Percentiles rank a stretch among this genome's conserved stretches.
Conservation (phyloP, 1,284 basidiomycete genomes). For the Austropuccinia psidii region DNA sequence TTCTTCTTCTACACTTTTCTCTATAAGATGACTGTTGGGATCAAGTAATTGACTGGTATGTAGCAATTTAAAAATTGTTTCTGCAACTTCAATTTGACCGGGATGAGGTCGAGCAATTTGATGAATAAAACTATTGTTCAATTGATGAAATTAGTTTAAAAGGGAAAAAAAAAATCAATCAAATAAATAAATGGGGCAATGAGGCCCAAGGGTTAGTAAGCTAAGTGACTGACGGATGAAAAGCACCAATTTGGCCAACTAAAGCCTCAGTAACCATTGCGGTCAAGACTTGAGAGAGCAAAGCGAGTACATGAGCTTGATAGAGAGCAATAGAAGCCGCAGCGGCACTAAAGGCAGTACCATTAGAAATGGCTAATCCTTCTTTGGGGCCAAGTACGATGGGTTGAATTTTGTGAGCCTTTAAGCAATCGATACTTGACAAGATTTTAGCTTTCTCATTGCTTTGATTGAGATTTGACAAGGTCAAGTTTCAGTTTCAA, state of each 20-base stretch:
- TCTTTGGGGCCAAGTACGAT: slow-evolving; percentile 70
- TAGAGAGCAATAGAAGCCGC: slow-evolving; percentile 54
- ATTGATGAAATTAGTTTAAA: background rate
- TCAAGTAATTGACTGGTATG: slow-evolving; percentile 63
- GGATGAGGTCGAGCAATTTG: slow-evolving; percentile 69
- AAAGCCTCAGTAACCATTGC: slow-evolving; percentile 80
- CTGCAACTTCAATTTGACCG: slow-evolving; percentile 70
- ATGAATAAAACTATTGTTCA: slow-evolving; percentile 59
- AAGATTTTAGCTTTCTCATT: slow-evolving; percentile 49
- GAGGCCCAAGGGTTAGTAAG: background rate
- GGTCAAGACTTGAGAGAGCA: slow-evolving; percentile 67
- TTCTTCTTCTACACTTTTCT: slow-evolving; percentile 62
- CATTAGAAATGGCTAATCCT: slow-evolving; percentile 70
- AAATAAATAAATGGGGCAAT: background rate
- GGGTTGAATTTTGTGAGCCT: slow-evolving; percentile 59
- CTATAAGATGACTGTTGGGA: slow-evolving; percentile 52
- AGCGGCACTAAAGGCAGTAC: slow-evolving; percentile 66
- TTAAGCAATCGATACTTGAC: slow-evolving; percentile 60
- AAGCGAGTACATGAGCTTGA: slow-evolving; percentile 63
- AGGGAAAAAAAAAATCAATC: background rate
- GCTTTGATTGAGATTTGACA: background rate
- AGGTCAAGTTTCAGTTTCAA: too few relatives aligned
- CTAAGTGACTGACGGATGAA: slow-evolving; percentile 52
- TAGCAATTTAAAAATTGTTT: slow-evolving; percentile 61
- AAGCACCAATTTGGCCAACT: slow-evolving; percentile 62